A percentile compares a stretch with the other conserved stretches of the same genome.
phyloP scores from a whole-genome alignment of 305 asterid genomes.

The Plantago coronopus region DNA sequence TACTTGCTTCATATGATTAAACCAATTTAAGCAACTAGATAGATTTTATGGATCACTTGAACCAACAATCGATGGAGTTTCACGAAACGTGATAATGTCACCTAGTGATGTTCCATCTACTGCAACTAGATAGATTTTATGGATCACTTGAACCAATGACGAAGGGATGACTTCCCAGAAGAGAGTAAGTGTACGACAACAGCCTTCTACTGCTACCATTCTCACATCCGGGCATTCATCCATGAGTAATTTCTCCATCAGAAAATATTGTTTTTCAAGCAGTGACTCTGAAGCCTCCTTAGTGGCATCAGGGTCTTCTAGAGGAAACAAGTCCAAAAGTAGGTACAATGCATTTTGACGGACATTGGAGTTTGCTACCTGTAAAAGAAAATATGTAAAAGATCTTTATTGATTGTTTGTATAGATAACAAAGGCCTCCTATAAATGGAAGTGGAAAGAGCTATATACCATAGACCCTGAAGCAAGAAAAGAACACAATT shows the following conservation, averaged over 20 bases:
- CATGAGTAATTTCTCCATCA: conserved; percentile 72
- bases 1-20: no score
- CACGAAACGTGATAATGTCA: no score
- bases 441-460: conserved; percentile 1
- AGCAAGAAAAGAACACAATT: conserved; percentile 1
- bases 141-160: no score
- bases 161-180: conserved; percentile 97
- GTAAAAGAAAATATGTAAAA: conserved; percentile 25
- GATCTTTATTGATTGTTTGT: no score
- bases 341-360: conserved; percentile 86
- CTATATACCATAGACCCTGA: conserved; percentile 8
- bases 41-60: no score
- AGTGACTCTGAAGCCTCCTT: conserved; percentile 77
- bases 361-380: conserved; percentile 93
- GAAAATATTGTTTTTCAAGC: conserved; percentile 74
- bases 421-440: neutral
- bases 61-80: no score
- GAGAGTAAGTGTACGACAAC: conserved; percentile 75
- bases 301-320: conserved; percentile 87
- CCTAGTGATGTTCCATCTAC: no score
- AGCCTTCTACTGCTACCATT: conserved; percentile 94
- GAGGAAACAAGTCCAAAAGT: conserved; percentile 85
- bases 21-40: no score
- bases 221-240: conserved; percentile 91
- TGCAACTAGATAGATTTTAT: no score